Base-by-base conservation (phyloP, 768 basidiomycete genomes). In the Boletus vermiculosoides region DNA sequence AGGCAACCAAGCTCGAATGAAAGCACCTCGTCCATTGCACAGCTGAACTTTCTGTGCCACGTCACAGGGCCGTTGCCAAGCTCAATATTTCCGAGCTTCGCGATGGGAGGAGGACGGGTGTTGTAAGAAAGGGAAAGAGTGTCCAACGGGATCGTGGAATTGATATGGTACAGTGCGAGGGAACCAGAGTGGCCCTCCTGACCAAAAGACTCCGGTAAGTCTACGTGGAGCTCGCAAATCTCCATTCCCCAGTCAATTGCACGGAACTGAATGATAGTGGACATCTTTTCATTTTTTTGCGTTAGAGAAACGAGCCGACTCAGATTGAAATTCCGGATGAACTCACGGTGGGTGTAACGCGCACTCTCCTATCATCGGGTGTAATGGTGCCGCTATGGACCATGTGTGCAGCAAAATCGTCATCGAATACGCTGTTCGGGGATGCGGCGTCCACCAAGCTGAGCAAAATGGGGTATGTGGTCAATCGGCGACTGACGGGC, bases 241-340 rank as follows among this genome's bases (percentile, higher is more conserved):
- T 47, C 60, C 59, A 61, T 61, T 16, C 59, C 60, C 60, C 60
- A 61, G 34, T 61, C 59, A 4, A 61, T 61, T 0, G 60, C 53
- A 8, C 59, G 59, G 37, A 61, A 61, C 45, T 61, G 59, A 16
- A 61, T 10, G 23, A 30, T 30, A 9, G 30, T 30, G 8, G 30
- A 30, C 30, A 30, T 30, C 30, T 30, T 30, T 7, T 8, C 30
- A 9, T 30, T 7, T 48, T 36, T 12, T 16, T 15, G 30, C 7
- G 25, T 50, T 39, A 25, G 40, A 20, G 33, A 47, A 31, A 18
- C 2, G 41, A 15, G n/a, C 16, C 31, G 33, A 44, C 16, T 31
- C 18, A 56, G 20, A 34, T 12, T 7, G 2, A 48, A 36, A 15
- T 3, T 4, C 8, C 1, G 39, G 23, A 39, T 20, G 15, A 15